Percentiles rank a stretch among this genome's conserved stretches.
Conservation (phyloP, 2,329 filamentous ascomycete species). For the Clathrospora elynae region DNA sequence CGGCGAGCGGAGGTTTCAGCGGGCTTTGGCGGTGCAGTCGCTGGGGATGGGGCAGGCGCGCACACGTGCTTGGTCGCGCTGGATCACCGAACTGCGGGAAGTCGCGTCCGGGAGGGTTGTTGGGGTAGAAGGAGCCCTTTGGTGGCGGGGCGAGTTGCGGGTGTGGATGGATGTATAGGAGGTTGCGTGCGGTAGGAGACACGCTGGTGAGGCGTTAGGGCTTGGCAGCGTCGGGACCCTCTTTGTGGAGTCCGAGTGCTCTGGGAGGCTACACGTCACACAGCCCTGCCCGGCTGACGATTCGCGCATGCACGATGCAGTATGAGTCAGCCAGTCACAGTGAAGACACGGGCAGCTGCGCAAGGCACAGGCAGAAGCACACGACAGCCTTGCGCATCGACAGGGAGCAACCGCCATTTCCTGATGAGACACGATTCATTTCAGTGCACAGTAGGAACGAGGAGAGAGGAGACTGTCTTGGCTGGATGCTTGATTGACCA, state of each 20-base stretch:
- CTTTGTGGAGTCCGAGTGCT: conserved; percentile 13
- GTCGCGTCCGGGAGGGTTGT: conserved; percentile 33
- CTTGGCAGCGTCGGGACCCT: conserved; percentile 25
- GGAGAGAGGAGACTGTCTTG: conserved; percentile 16
- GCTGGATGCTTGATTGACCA: conserved; percentile 41
- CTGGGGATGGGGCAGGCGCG: conserved; percentile 27
- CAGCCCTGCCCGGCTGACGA: conserved; percentile 2
- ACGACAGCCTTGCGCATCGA: conserved; percentile 5
- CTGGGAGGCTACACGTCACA: conserved; percentile 7
- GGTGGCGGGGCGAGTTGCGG: conserved; percentile 36
- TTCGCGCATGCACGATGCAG: conserved; percentile 1
- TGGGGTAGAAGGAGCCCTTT: conserved; percentile 34
- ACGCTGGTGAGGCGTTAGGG: conserved; percentile 22
- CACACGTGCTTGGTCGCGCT: conserved; percentile 29
- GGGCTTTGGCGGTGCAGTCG: conserved; percentile 25
- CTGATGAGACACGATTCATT: neutral
- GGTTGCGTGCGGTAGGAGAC: conserved; percentile 19
- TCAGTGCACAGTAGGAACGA: conserved; percentile 1
- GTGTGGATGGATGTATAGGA: conserved; percentile 37
- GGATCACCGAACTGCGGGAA: conserved; percentile 29
- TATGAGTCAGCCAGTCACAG: neutral
- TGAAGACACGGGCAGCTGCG: neutral
- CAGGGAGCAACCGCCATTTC: neutral
- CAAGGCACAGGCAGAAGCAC: conserved; percentile 3
- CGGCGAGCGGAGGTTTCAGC: conserved; percentile 43